A percentile compares a stretch with the other conserved stretches of the same genome.
These are phyloP conservation scores for Boletus pseudopeckii DNA, from an alignment of 768 basidiomycete genomes.

Conservation along the genomic window DNA sequence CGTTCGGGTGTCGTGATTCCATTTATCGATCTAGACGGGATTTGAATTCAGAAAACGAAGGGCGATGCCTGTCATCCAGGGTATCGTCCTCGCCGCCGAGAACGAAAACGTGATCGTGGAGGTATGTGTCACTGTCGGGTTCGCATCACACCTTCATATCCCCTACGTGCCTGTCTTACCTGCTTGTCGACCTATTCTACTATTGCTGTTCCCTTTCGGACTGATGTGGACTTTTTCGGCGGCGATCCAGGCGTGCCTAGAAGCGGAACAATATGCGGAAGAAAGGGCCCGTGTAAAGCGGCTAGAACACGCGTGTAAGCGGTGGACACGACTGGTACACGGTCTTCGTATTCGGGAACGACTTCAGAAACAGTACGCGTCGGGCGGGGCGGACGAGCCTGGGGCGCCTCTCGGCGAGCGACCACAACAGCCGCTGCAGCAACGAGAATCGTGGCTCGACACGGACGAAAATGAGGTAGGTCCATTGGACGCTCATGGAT, in stretches of 20 bases:
- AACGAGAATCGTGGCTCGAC: constrained; percentile 20
- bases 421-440: constrained; percentile 7
- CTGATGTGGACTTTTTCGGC: constrained; percentile 11
- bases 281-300: constrained; percentile 74
- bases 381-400: constrained; percentile 1
- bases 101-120: constrained; percentile 72
- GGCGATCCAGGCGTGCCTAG: constrained; percentile 72
- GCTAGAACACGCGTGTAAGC: constrained; percentile 77
- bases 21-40: constrained; percentile 58
- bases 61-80: constrained; percentile 80
- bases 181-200: background rate
- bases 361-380: constrained; percentile 73
- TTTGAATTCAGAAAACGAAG: constrained; percentile 95
- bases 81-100: constrained; percentile 83
- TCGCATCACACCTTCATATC: background rate
- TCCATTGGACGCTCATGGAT: constrained; percentile 12
- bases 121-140: constrained; percentile 41
- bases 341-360: constrained; percentile 85
- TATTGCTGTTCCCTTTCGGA: background rate
- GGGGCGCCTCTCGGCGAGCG: constrained; percentile 1
- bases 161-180: background rate
- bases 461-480: constrained; percentile 24
- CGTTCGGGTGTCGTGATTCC: background rate
- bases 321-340: constrained; percentile 84
- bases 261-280: constrained; percentile 71